These are phyloP conservation scores for Citrus sp. DNA, from an alignment of 345 rosid species.

Conservation along the genomic window DNA sequence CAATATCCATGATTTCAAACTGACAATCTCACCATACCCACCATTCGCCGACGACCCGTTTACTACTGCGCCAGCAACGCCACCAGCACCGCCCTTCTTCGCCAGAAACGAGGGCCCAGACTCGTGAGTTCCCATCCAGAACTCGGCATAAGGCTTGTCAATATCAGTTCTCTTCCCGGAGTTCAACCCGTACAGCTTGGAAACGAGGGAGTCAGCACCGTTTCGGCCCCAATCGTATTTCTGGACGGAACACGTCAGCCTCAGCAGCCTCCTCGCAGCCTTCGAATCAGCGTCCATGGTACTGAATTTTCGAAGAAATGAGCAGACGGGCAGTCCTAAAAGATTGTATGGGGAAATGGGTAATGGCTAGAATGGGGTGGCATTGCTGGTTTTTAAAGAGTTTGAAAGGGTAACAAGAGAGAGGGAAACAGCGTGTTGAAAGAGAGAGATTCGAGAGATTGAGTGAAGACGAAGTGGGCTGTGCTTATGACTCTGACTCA, in stretches of 20 bases:
- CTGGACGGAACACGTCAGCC: constrained; percentile 72
- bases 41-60: constrained; percentile 26
- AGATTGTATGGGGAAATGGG: not conserved
- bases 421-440: constrained; percentile 26
- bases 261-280: constrained; percentile 24
- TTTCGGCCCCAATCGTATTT: constrained; percentile 83
- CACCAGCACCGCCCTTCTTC: not conserved
- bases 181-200: constrained; percentile 58
- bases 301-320: not conserved
- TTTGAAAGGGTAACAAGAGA: constrained; percentile 29
- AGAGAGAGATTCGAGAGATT: not conserved
- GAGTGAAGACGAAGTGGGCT: constrained; percentile 19
- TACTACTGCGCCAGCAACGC: constrained; percentile 12
- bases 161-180: constrained; percentile 40
- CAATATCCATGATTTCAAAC: constrained; percentile 69
- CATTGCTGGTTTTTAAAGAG: constrained; percentile 37
- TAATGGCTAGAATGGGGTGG: not conserved
- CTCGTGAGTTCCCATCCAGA: constrained; percentile 87
- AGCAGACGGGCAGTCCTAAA: not conserved
- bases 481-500: not conserved
- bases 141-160: constrained; percentile 65
- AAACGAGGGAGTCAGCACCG: constrained; percentile 69
- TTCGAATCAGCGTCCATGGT: constrained; percentile 26
- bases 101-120: constrained; percentile 81
- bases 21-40: constrained; percentile 12